Evolutionary conservation across 805 yeast genomes (phyloP), one percentile per base, ranked within the genome.

Genomic region (Yarrowia sp.): DNA sequence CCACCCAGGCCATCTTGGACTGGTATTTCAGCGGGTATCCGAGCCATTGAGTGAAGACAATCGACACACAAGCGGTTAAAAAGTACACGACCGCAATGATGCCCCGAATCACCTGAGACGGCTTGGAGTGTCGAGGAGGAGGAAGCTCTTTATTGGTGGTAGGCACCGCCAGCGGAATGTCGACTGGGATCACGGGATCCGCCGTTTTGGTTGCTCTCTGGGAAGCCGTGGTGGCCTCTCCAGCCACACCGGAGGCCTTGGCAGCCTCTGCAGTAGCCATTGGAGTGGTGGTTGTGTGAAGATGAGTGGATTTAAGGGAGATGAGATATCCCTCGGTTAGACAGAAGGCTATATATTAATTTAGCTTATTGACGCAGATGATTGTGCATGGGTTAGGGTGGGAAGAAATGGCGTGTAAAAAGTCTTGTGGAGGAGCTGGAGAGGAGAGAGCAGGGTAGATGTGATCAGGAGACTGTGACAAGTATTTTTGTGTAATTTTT

Each of bases 21-120:
- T 73, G 30, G 46, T 69, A 63, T 46, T 69, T 66, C 36, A 77
- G 64, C 0, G 79, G 79, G 39, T 70, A 71, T 7, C 79, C 79
- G 15, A 77, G 24, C 10, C 72, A 65, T 68, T 74, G 74, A 8
- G 76, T 70, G 46, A 61, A 33, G 10, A 50, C 50, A 33, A 64
- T 49, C 12, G 42, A 50, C 2, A 50, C 15, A 17, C 67, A 39
- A 10, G 67, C 55, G n/a, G 13, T 0, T 12, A 61, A n/a, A 24
- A 61, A 61, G 55, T 46, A 61, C n/a, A 61, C 1, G 9, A 46
- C 38, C 1, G 66, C 53, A 34, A 46, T 46, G 20, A 61, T n/a
- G 2, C 55, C 66, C 15, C 53, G 20, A 15, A 61, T 7, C 15
- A 39, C 20, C 44, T 61, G 66, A 9, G 53, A 38, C 9, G 46